Evolutionary conservation across 2,329 filamentous ascomycete genomes (phyloP), one percentile per base, ranked within the genome.

Genomic region (Zymoseptoria pseudotritici): DNA sequence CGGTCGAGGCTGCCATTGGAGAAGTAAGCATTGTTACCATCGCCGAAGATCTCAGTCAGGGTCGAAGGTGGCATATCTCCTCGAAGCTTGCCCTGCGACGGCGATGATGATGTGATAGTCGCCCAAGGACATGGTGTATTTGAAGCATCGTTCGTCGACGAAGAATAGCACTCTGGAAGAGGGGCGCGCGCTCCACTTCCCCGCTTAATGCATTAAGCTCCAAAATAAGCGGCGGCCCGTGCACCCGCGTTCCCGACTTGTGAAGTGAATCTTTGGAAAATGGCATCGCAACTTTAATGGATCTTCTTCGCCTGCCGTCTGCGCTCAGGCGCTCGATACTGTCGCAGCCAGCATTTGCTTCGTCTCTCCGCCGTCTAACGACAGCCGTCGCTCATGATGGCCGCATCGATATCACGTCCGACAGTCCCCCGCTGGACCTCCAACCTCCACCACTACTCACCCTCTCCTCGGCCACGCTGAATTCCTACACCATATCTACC

Each of bases 401-500:
- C 58, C 50, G 29, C 49, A 24, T 54, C 56, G 49, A 57, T 22
- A 54, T 51, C 31, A 0, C 56, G 7, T 17, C 17, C 13, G 7
- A 4, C 36, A 46, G 4, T 46, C 17, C 36, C n/a, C 36, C 36
- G 36, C 36, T 17, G 13, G 22, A 53, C 9, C 8, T 53, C 22
- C 24, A 53, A 10, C 52, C 52, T 53, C 55, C 50, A 11, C 56
- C 61, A 53, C 65, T 70, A 58, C 66, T 71, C 59, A 68, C 69
- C 22, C 66, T 70, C 53, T 64, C 67, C 6, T 58, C 69, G 13
- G 52, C 63, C 24, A 70, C 67, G 9, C 64, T 75, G 6, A 73
- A 75, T 61, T 59, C 61, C 57, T 75, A 75, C 68, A 60, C 62
- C 13, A 60, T 67, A 54, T 67, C 68, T 20, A 19, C 60, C 8